Conservation (phyloP, 345 rosid genomes). For the Noccaea caerulescens region DNA sequence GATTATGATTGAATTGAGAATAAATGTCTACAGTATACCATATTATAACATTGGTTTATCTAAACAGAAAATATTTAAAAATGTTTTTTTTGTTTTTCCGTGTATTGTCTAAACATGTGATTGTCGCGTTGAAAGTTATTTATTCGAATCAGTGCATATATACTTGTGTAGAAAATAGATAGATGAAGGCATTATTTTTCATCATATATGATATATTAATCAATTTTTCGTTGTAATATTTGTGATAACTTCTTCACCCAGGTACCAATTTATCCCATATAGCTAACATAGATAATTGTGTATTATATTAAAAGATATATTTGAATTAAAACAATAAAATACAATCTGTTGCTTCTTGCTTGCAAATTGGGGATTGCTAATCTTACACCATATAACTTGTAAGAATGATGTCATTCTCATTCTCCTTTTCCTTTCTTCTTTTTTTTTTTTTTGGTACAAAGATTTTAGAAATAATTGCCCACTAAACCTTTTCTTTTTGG, state of each 20-base stretch:
- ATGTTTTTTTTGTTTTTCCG: neutral
- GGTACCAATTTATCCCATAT: neutral
- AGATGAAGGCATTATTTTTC: neutral
- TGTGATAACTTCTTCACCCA: neutral
- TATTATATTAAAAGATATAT: conserved; percentile 13
- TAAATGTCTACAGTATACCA: neutral
- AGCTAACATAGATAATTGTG: neutral
- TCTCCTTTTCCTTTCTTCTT: conserved; percentile 1
- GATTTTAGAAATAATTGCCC: conserved; percentile 45
- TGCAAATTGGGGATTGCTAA: conserved; percentile 35
- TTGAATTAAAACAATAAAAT: conserved; percentile 24
- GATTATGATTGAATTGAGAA: conserved; percentile 19
- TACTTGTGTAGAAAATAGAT: neutral
- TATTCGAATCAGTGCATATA: neutral
- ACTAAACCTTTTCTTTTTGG: conserved; percentile 37
- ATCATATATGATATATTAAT: neutral
- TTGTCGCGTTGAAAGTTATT: neutral
- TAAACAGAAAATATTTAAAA: neutral
- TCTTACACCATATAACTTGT: conserved; percentile 42
- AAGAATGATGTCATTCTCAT: conserved; percentile 44
- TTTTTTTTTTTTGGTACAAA: conserved; percentile 24
- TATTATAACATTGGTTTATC: conserved; percentile 8
- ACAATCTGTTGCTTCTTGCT: conserved; percentile 38
- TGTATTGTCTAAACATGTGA: neutral
- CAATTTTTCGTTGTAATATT: neutral